phyloP scores from a whole-genome alignment of 2,329 filamentous ascomycete genomes.

The Stenocarpella maydis region DNA sequence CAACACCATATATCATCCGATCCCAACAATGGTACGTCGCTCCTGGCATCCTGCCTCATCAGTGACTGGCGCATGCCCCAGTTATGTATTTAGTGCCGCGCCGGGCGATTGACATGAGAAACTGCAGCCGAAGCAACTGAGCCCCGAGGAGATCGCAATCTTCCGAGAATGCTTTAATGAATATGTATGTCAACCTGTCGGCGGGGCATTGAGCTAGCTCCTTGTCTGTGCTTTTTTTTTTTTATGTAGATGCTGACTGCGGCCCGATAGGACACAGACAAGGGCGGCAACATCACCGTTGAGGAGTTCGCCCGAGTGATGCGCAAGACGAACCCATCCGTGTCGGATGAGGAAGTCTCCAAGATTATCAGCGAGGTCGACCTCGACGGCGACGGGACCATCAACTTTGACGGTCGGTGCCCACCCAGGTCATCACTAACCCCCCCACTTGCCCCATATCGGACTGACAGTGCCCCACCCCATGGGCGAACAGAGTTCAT shows the following conservation, averaged over 20 bases:
- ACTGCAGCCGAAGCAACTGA: constrained; percentile 29
- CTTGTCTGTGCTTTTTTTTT: not conserved
- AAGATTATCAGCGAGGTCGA: constrained; percentile 50
- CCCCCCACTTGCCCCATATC: not conserved
- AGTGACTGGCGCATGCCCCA: too few relatives aligned
- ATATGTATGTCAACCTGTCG: constrained; percentile 27
- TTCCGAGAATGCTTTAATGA: constrained; percentile 35
- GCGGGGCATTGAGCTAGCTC: not conserved
- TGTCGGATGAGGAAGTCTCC: constrained; percentile 45
- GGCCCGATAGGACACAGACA: constrained; percentile 25
- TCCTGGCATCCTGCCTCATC: not conserved
- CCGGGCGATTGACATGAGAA: not conserved
- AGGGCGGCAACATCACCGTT: constrained; percentile 46
- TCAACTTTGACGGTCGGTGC: constrained; percentile 49
- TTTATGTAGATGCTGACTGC: not conserved
- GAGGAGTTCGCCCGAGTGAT: constrained; percentile 50
- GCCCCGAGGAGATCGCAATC: constrained; percentile 35
- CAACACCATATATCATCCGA: not conserved
- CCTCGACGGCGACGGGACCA: constrained; percentile 49
- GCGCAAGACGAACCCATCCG: constrained; percentile 44
- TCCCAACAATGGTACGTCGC: not conserved
- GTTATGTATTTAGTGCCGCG: not conserved
- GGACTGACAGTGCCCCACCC: not conserved
- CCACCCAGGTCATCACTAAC: too few relatives aligned
- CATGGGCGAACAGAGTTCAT: constrained; percentile 46